Evolutionary conservation across 495 filamentous ascomycete genomes (phyloP).

Genomic region (Hyaloscypha finlandica): DNA sequence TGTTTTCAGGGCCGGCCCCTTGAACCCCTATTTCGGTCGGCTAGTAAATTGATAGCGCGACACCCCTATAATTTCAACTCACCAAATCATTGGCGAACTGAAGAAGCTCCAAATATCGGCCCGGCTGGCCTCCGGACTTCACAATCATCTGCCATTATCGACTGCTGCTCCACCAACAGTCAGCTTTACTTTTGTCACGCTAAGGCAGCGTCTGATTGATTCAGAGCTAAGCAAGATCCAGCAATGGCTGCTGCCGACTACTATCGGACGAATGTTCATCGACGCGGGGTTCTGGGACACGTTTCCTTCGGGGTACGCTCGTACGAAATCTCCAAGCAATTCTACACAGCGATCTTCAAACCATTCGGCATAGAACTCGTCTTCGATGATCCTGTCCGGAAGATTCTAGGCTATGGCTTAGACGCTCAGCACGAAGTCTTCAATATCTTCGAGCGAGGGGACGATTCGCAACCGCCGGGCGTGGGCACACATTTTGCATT

Average conservation of each 20-base stretch:
- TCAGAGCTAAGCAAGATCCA: neutral
- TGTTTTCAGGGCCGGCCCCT: too few relatives aligned
- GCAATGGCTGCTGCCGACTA: slow-evolving; percentile 1
- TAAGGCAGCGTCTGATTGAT: too few relatives aligned
- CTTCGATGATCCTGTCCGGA: slow-evolving; percentile 36
- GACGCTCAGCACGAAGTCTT: slow-evolving; percentile 33
- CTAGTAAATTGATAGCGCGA: too few relatives aligned
- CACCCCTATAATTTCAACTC: too few relatives aligned
- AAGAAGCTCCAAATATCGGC: too few relatives aligned
- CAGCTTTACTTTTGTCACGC: too few relatives aligned
- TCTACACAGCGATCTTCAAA: slow-evolving; percentile 36
- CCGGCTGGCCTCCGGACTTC: too few relatives aligned
- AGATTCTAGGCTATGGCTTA: slow-evolving; percentile 38
- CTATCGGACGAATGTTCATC: slow-evolving; percentile 23
- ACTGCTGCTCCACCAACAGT: too few relatives aligned
- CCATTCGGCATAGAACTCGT: slow-evolving; percentile 38
- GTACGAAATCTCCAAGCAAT: slow-evolving; percentile 35
- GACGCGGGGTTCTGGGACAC: slow-evolving; percentile 34
- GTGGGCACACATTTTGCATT: slow-evolving; percentile 41
- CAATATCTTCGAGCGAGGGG: slow-evolving; percentile 38
- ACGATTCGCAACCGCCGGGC: slow-evolving; percentile 26
- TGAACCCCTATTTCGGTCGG: too few relatives aligned
- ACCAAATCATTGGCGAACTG: too few relatives aligned
- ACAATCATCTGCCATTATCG: too few relatives aligned
- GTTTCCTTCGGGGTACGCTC: slow-evolving; percentile 38